Base-by-base conservation (phyloP, 345 rosid species). In the Populus tremula region DNA sequence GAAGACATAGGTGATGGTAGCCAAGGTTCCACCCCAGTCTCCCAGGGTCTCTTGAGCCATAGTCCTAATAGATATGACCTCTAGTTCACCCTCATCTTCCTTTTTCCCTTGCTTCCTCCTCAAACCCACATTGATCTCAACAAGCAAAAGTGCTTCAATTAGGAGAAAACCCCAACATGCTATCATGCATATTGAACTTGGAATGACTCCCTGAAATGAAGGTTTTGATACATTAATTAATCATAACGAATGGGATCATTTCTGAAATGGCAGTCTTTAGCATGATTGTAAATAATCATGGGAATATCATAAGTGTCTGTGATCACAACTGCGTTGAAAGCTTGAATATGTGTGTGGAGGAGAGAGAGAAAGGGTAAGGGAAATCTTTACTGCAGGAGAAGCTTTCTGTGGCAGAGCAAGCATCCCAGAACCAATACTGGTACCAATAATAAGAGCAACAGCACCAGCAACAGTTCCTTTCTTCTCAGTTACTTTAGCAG, bases 1-100 rank as follows among this genome's bases (percentile, higher is more conserved):
- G 87, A 89, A 91, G 61, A 87, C 86, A 72, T 88, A 86, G 36
- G 85, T 78, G 6, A 82, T 21, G 5, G 89, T 81, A 76, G 87
- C 89, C 39, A 91, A 75, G 78, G 71, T 70, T 75, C 89, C 94
- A 65, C 89, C 91, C 87, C 81, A 84, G 35, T 87, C 84, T 67
- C 91, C 90, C 11, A 89, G 63, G 56, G 94, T 91, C 73, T 89
- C 90, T 82, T 86, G 88, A 39, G 94, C 91, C 91, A 89, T 88
- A 20, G 90, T 91, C 79, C 88, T 89, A 68, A 91, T 69, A 29
- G 91, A 89, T 75, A 89, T 87, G 18, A 86, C 81, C 72, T 88
- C 87, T 8, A 88, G 76, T 67, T 86, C 89, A 49, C 71, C 49
- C 36, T 73, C 87, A 8, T 75, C 85, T 35, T 79, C 86, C 47